Evolutionary conservation across 2,329 filamentous ascomycete genomes (phyloP).

Genomic region (Phoma sp.): DNA sequence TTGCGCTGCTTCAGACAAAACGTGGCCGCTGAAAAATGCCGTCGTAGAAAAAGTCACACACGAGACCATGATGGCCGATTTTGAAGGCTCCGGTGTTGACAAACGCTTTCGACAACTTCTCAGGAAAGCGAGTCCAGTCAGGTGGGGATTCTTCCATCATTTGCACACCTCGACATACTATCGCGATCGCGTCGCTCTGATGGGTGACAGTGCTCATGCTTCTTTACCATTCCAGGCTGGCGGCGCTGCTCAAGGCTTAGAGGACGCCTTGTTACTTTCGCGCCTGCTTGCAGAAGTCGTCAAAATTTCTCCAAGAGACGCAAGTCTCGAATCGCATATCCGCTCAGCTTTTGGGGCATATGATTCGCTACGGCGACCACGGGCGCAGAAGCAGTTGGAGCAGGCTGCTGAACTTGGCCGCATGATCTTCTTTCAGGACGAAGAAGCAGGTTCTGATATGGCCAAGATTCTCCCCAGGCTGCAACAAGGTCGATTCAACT

Average conservation of each 20-base stretch:
- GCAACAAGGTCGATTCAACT: slow-evolving; percentile 2
- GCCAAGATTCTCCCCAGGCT: slow-evolving; percentile 4
- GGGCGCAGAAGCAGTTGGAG: slow-evolving; percentile 33
- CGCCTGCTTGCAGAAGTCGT: slow-evolving; percentile 20
- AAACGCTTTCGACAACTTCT: slow-evolving; percentile 22
- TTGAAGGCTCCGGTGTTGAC: slow-evolving; percentile 20
- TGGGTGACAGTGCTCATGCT: slow-evolving; percentile 40
- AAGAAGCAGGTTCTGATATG: slow-evolving; percentile 19
- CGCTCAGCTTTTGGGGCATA: slow-evolving; percentile 31
- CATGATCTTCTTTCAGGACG: slow-evolving; percentile 24
- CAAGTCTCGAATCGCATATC: neutral
- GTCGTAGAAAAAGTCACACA: slow-evolving; percentile 22
- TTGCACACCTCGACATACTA: slow-evolving; percentile 32
- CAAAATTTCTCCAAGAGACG: neutral
- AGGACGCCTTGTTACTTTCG: slow-evolving; percentile 38
- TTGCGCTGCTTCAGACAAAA: neutral
- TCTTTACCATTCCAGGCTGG: slow-evolving; percentile 34
- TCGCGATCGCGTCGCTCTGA: slow-evolving; percentile 25
- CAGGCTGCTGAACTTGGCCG: slow-evolving; percentile 20
- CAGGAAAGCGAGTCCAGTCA: slow-evolving; percentile 25
- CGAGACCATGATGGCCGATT: slow-evolving; percentile 35
- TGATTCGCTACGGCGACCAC: slow-evolving; percentile 29
- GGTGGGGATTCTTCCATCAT: slow-evolving; percentile 37
- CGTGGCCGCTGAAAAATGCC: slow-evolving; percentile 5
- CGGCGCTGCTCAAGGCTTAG: slow-evolving; percentile 38